Base-by-base conservation (phyloP, 2,329 filamentous ascomycete genomes). In the Samsoniella hepiali region DNA sequence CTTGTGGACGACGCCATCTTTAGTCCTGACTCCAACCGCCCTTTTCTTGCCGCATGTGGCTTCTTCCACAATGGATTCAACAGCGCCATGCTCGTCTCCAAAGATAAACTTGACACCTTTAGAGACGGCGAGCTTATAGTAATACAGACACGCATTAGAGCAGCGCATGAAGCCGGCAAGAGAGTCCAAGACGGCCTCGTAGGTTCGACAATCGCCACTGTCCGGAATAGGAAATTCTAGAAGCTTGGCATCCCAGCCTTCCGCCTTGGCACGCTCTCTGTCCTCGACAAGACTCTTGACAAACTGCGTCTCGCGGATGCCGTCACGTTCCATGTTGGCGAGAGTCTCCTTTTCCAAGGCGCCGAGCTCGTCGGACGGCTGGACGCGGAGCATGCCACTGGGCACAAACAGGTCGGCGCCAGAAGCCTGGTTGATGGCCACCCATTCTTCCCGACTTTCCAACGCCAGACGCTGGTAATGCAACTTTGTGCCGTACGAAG, bases 341-440 rank as follows among this genome's bases (percentile, higher is more conserved):
- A 71, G 60, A 0, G 68, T 71, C 51, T 71, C 69, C 49, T 64
- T 64, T 54, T 71, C 69, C 17, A 71, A 62, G 2, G 60, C 63
- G 2, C 66, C 66, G 5, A 71, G 64, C 5, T 65, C 51, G 5
- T 58, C 65, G 0, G 66, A 50, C 0, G 69, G 69, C 62, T 71
- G 69, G 4, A 70, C 69, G 8, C 69, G 69, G 6, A 71, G 67
- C 69, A 71, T 71, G n/a, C 69, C 69, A 40, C 65, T 65, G 13
- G 49, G 61, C 15, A 66, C 64, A 29, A 71, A 70, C 8, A 70
- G 63, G 3, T 63, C 63, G 2, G 49, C 54, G 11, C n/a, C 60
- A 3, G 55, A 56, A 1, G 62, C 62, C 15, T 67, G 13, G 55
- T 69, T 66, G 40, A 71, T 64, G 5, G 32, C 53, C 15, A 67